Percentiles rank a stretch among this genome's conserved stretches.
phyloP scores from a whole-genome alignment of 108 stramenopile genomes.

The Skeletonema menzelii region DNA sequence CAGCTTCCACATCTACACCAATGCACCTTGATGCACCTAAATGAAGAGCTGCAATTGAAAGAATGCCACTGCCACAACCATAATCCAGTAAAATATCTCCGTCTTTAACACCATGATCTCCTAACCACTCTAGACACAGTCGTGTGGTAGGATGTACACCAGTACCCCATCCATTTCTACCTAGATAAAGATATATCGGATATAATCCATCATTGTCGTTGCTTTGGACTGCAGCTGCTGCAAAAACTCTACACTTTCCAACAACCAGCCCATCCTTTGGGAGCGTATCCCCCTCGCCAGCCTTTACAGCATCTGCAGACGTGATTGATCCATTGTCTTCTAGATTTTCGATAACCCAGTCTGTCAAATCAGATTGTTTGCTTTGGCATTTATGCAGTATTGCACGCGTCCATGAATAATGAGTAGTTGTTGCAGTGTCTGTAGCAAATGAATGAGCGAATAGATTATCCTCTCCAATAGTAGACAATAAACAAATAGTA shows the following conservation, averaged over 20 bases:
- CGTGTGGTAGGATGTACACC: conserved; percentile 82
- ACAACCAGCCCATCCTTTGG: conserved; percentile 42
- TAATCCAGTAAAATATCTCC: conserved; percentile 63
- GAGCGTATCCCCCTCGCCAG: conserved; percentile 54
- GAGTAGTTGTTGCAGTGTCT: neutral
- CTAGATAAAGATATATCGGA: conserved; percentile 21
- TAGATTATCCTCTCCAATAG: neutral
- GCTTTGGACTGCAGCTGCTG: conserved; percentile 21
- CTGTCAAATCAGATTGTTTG: conserved; percentile 28
- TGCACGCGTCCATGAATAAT: neutral
- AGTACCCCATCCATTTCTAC: conserved; percentile 52
- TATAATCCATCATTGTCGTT: conserved; percentile 22
- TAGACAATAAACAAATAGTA: neutral
- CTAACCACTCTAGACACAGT: conserved; percentile 68
- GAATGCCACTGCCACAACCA: conserved; percentile 72
- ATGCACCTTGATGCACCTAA: conserved; percentile 32
- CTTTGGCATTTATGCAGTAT: neutral
- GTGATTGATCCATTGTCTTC: conserved; percentile 43
- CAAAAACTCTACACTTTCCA: conserved; percentile 38
- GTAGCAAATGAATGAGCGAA: neutral
- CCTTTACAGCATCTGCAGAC: conserved; percentile 27
- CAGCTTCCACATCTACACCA: conserved; percentile 61
- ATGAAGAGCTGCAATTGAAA: conserved; percentile 62
- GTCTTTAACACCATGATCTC: neutral
- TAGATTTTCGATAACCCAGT: conserved; percentile 52